A percentile compares a stretch with the other conserved stretches of the same genome.
Conservation (phyloP, 352 stramenopile species). For the Albugo laibachii region DNA sequence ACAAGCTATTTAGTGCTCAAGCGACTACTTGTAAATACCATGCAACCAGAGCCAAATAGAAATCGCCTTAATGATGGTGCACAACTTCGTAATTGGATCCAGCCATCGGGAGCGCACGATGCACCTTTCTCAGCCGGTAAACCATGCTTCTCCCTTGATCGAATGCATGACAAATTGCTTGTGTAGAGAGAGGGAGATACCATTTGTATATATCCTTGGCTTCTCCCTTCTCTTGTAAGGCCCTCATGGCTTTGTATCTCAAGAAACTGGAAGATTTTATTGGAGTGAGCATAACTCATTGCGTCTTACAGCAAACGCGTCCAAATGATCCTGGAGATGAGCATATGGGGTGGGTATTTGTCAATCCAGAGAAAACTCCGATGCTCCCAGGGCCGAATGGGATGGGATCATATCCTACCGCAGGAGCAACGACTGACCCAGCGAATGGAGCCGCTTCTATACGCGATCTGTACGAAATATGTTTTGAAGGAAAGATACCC, state of each 20-base stretch:
- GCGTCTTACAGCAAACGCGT: conserved; percentile 58
- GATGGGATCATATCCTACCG: conserved; percentile 43
- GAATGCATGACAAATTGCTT: too few species aligned
- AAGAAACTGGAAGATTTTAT: conserved; percentile 93
- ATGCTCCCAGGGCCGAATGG: conserved; percentile 41
- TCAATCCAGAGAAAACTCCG: conserved; percentile 39
- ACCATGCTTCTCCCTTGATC: too few species aligned
- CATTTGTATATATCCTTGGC: conserved; percentile 93
- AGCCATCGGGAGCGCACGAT: too few species aligned
- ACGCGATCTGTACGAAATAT: conserved; percentile 68
- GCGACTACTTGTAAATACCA: too few species aligned
- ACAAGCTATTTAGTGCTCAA: too few species aligned
- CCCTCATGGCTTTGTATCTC: conserved; percentile 71
- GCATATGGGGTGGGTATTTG: conserved; percentile 67
- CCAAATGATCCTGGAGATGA: conserved; percentile 43
- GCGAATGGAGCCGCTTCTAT: conserved; percentile 42
- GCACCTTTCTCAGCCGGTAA: too few species aligned
- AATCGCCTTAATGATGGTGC: too few species aligned
- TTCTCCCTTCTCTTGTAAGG: conserved; percentile 80
- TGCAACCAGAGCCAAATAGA: too few species aligned
- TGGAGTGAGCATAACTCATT: conserved; percentile 81
- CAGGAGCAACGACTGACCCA: conserved; percentile 32
- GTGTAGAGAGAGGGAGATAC: conserved; percentile 38
- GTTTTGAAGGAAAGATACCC: conserved; percentile 45
- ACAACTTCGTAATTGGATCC: too few species aligned